A percentile compares a stretch with the other conserved stretches of the same genome.
phyloP scores from a whole-genome alignment of 306 rosid species.

The Quercus engelmannii region DNA sequence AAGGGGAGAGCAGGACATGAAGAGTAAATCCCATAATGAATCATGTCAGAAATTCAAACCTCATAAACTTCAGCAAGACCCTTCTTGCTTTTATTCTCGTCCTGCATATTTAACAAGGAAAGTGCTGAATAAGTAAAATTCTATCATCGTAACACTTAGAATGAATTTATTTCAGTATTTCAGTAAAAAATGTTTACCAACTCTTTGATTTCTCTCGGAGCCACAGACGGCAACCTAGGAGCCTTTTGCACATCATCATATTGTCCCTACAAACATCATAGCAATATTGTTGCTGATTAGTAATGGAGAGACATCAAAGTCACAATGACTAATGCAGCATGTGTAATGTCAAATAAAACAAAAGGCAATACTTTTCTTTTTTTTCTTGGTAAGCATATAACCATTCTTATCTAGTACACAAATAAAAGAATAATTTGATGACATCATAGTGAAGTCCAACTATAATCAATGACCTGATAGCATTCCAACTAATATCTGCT shows the following conservation, averaged over 20 bases:
- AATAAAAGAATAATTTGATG: neutral
- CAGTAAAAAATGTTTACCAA: slow-evolving; percentile 49
- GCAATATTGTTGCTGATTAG: slow-evolving; percentile 1
- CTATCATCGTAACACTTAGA: slow-evolving; percentile 4
- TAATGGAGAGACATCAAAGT: neutral
- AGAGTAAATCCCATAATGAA: slow-evolving; percentile 15
- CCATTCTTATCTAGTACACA: neutral
- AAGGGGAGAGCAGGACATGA: neutral
- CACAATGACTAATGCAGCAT: neutral
- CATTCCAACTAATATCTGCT: neutral
- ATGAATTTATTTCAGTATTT: slow-evolving; percentile 1
- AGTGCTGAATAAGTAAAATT: slow-evolving; percentile 19
- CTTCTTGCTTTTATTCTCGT: slow-evolving; percentile 85
- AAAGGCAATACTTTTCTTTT: neutral
- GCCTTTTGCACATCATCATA: slow-evolving; percentile 77
- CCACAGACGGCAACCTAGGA: slow-evolving; percentile 58
- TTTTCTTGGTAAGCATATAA: neutral
- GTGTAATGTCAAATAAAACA: neutral
- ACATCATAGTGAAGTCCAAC: slow-evolving; percentile 5
- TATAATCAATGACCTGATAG: too few relatives aligned
- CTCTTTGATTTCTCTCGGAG: slow-evolving; percentile 66
- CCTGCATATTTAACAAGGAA: slow-evolving; percentile 41
- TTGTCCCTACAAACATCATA: slow-evolving; percentile 43
- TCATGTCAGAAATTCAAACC: slow-evolving; percentile 50
- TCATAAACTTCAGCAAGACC: slow-evolving; percentile 88